Evolutionary conservation across 345 rosid species (phyloP), one percentile per base, ranked within the genome.

Genomic region (Cochlearia excelsa): DNA sequence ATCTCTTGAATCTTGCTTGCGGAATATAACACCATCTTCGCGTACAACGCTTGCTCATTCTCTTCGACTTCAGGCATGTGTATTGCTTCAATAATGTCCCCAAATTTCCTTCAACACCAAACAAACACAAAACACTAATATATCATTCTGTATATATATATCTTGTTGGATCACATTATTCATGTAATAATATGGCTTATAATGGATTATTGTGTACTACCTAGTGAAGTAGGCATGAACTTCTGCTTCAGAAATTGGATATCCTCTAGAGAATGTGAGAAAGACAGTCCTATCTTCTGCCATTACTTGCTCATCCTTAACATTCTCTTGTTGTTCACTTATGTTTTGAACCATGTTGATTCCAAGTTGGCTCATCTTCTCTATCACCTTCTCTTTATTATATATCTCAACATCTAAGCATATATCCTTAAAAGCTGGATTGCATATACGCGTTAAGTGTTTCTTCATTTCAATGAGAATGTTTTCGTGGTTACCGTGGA

Each of bases 201-300:
- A 37, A 16, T 16, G 23, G 23, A 16, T 16, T 16, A 16, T 16
- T 16, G 23, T 16, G 40, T 37, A 37, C 6, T 37, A 82, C 95
- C 85, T 63, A 1, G 77, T 66, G 75, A 88, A 79, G 75, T 72
- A 80, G 10, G 63, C 79, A 34, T 61, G 74, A 33, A 88, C 68
- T 75, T 85, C 96, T 11, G 65, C 54, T 44, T 81, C 80, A 0
- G 80, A 61, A 51, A 84, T 70, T 1, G 86, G 86, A 63, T 85
- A 85, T 3, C 96, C 96, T 69, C 68, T 83, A 0, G 96, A 88
- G 63, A 88, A 88, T 0, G 94, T 83, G 73, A 85, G 71, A 82
- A 88, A 85, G 58, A 88, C 64, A 6, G 90, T 80, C 77, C 88
- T 74, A 4, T 69, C 76, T 28, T 80, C 83, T 0, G 52, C 31